Percentiles rank a stretch among this genome's conserved stretches.
Evolutionary conservation across 352 stramenopile species (phyloP).

Genomic region (Pythium rishiriense): DNA sequence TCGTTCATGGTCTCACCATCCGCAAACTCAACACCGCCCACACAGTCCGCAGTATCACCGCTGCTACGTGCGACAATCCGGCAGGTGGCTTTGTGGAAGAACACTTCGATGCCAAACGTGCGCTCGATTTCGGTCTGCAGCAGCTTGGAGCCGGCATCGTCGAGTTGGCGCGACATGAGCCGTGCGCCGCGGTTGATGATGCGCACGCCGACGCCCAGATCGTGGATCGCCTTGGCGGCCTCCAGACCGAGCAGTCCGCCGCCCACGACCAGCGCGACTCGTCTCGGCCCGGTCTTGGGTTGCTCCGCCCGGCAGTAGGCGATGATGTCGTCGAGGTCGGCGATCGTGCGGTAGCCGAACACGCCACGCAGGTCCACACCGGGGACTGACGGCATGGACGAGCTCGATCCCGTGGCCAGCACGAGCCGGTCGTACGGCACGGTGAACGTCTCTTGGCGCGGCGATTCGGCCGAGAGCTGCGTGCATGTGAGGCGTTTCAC

Average conservation of each 20-base stretch:
- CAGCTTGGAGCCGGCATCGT: conserved; percentile 87
- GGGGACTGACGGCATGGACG: conserved; percentile 85
- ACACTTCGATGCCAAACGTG: conserved; percentile 79
- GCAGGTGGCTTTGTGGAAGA: conserved; percentile 88
- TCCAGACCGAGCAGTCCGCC: conserved; percentile 87
- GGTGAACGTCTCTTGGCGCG: no score
- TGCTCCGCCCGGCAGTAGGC: conserved; percentile 71
- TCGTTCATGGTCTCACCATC: conserved; percentile 79
- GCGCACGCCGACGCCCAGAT: conserved; percentile 85
- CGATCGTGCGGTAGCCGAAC: conserved; percentile 94
- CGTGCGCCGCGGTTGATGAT: conserved; percentile 92
- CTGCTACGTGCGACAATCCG: conserved; percentile 26
- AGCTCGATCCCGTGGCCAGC: conserved; percentile 88
- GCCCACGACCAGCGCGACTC: conserved; percentile 50
- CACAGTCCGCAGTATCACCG: no score
- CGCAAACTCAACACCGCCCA: conserved; percentile 66
- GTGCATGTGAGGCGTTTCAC: conserved; percentile 70
- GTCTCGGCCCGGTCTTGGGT: conserved; percentile 27
- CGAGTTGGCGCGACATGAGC: conserved; percentile 93
- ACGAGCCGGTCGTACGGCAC: conserved; percentile 89
- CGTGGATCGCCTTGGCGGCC: conserved; percentile 89
- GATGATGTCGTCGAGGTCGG: conserved; percentile 90
- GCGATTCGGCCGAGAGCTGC: conserved; percentile 42
- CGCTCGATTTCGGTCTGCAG: conserved; percentile 90
- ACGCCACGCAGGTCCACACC: conserved; percentile 83